Evolutionary conservation across 768 basidiomycete species (phyloP).

Genomic region (Imleria badia): DNA sequence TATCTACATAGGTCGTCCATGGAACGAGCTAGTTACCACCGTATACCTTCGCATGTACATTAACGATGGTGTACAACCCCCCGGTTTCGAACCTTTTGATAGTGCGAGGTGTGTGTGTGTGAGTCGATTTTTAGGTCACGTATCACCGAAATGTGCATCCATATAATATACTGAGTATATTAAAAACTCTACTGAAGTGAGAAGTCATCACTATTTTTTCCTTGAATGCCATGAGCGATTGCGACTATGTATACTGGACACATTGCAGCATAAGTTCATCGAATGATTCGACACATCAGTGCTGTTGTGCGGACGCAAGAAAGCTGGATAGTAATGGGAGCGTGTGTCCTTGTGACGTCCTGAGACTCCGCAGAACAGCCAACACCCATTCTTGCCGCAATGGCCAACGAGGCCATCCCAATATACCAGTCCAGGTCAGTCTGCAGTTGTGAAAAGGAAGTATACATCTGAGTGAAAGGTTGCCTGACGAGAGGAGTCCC

Average conservation of each 20-base stretch:
- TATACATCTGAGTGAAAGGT: not conserved
- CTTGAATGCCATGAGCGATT: too few species aligned
- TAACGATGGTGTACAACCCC: not conserved
- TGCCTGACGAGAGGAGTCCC: not conserved
- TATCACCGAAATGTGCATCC: conserved; percentile 39
- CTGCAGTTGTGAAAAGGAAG: not conserved
- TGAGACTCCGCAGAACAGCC: too few species aligned
- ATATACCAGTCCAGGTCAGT: not conserved
- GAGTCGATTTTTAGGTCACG: conserved; percentile 28
- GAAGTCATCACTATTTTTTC: too few species aligned
- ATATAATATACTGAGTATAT: too few species aligned
- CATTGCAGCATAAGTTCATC: not conserved
- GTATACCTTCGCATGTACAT: not conserved
- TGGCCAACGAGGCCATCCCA: conserved; percentile 2
- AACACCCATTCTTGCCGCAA: too few species aligned
- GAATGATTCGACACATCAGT: too few species aligned
- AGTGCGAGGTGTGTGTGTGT: not conserved
- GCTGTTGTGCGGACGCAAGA: too few species aligned
- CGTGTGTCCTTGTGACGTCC: too few species aligned
- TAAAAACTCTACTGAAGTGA: conserved; percentile 40
- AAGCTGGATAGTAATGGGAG: too few species aligned
- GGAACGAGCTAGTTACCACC: not conserved
- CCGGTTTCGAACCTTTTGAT: not conserved
- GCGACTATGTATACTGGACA: conserved; percentile 40
- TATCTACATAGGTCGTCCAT: not conserved